Evolutionary conservation across 2,329 filamentous ascomycete species (phyloP), one percentile per base, ranked within the genome.

Genomic region (Pseudogymnoascus sp.): DNA sequence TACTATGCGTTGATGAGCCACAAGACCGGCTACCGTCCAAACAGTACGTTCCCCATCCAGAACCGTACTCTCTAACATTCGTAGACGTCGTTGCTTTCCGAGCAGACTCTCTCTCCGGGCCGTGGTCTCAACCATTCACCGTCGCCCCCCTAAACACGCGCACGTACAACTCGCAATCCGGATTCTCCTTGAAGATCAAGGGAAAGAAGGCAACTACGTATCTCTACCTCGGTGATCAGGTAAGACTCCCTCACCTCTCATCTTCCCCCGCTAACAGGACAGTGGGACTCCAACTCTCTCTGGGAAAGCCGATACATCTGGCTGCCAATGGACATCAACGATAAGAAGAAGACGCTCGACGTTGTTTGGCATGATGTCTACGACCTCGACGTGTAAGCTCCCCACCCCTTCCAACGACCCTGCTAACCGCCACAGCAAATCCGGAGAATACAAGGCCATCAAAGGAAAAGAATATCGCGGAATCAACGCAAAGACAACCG

Each of bases 1-100:
- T 86, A 86, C 67, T 86, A 81, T 67, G 81, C 82, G 0, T 68
- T 86, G 37, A 85, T 86, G 83, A 84, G 81, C 66, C 83, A 86
- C 65, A 86, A 86, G 75, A 86, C 83, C 0, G 83, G 83, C 0
- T 86, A 86, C 62, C 75, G 83, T n/a, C 83, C 83, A 0, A 86
- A 86, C 60, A 85, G 76, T 73, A 52, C 64, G 69, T 63, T 0
- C 14, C 3, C 2, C 4, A 12, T 12, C 11, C 16, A 28, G 5
- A 18, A 33, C 6, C 52, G 25, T 45, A 49, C 21, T 38, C 21
- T 65, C 28, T 60, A 55, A 25, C 14, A 3, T 11, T 38, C 3
- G 40, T 35, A 78, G 76, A 84, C 60, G 81, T 84, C 1, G 81
- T 85, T 5, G 80, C 80, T 1, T 83, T 83, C 72, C 77, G 81